phyloP scores from a whole-genome alignment of 2,329 filamentous ascomycete genomes.

The Fusarium humuli region DNA sequence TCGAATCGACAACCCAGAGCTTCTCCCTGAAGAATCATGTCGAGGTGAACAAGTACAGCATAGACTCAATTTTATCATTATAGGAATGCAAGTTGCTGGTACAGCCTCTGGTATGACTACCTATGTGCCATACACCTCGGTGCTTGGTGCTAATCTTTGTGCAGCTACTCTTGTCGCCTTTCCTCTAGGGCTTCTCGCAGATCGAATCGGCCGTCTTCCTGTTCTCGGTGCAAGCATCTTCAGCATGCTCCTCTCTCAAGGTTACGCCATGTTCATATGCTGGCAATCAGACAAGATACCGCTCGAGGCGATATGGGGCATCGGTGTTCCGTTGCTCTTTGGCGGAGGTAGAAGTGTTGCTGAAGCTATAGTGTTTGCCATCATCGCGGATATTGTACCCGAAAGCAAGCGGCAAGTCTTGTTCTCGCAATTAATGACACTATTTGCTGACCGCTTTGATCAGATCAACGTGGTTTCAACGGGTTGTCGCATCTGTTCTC shows the following conservation, averaged over 20 bases:
- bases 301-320: constrained; percentile 42
- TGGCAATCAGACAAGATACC: constrained; percentile 38
- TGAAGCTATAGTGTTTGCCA: constrained; percentile 47
- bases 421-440: neutral
- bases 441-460: neutral
- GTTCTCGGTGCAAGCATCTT: constrained; percentile 42
- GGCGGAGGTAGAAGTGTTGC: constrained; percentile 44
- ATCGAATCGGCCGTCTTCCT: constrained; percentile 43
- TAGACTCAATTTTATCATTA: constrained; percentile 37
- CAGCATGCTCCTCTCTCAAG: constrained; percentile 42
- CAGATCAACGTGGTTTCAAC: constrained; percentile 46
- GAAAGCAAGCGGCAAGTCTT: constrained; percentile 30
- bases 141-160: neutral
- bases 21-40: constrained; percentile 38
- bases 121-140: neutral
- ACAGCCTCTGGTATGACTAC: constrained; percentile 33
- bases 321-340: constrained; percentile 39
- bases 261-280: constrained; percentile 36
- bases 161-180: constrained; percentile 41
- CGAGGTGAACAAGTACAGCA: constrained; percentile 37
- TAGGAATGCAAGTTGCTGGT: constrained; percentile 38
- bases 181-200: constrained; percentile 40
- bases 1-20: neutral
- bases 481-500: constrained; percentile 40
- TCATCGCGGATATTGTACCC: constrained; percentile 39